Evolutionary conservation across 177 flowering plant species (phyloP).

Genomic region (Vitis hybrid): DNA sequence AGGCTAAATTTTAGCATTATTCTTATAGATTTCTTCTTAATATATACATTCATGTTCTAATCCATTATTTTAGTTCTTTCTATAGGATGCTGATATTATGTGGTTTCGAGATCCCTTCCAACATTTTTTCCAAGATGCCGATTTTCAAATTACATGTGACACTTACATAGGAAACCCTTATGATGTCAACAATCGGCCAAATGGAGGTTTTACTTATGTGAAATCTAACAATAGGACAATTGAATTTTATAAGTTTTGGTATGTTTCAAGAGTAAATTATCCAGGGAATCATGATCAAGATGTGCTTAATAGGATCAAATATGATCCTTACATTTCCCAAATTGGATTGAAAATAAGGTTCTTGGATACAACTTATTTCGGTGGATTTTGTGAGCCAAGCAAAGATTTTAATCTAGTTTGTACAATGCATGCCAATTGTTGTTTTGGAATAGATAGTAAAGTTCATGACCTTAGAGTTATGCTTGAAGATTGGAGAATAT

Average conservation of each 20-base stretch:
- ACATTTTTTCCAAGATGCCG: conserved; percentile 33
- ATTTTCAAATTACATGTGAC: conserved; percentile 58
- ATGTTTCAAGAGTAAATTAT: conserved; percentile 26
- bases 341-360: conserved; percentile 45
- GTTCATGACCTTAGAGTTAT: conserved; percentile 45
- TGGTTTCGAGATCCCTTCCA: conserved; percentile 52
- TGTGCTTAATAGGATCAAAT: conserved; percentile 48
- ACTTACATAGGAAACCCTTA: conserved; percentile 28
- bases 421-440: conserved; percentile 61
- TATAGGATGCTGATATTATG: conserved; percentile 62
- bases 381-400: conserved; percentile 56
- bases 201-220: conserved; percentile 53
- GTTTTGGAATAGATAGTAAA: conserved; percentile 44
- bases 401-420: conserved; percentile 42
- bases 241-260: conserved; percentile 57
- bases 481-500: conserved; percentile 57
- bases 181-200: conserved; percentile 37
- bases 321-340: conserved; percentile 20
- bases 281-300: conserved; percentile 56
- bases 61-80: not conserved
- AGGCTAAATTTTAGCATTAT: no score
- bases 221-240: conserved; percentile 38
- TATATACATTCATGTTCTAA: no score
- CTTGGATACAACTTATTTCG: conserved; percentile 43
- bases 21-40: no score